phyloP scores from a whole-genome alignment of 805 yeast genomes.

The Teunomyces aglyptinius region DNA sequence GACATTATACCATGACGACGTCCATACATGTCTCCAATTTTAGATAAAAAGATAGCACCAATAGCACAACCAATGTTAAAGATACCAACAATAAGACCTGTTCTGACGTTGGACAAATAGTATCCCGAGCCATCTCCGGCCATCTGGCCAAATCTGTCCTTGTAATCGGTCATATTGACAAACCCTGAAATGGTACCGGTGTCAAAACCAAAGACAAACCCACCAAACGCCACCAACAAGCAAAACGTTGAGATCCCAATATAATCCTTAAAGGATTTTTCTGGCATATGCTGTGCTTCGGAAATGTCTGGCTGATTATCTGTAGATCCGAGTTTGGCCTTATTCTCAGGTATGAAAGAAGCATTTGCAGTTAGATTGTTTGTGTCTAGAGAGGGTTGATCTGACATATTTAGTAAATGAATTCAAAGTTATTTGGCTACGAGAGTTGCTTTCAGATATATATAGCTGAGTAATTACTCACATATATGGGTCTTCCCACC shows the following conservation, averaged over 20 bases:
- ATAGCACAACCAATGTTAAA: conserved; percentile 72
- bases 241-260: conserved; percentile 41
- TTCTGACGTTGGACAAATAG: conserved; percentile 44
- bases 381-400: not conserved
- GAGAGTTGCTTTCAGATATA: too few species aligned
- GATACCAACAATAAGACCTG: conserved; percentile 52
- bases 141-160: conserved; percentile 46
- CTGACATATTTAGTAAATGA: not conserved
- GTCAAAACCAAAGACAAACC: conserved; percentile 76
- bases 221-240: conserved; percentile 68
- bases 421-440: too few species aligned
- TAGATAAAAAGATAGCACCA: conserved; percentile 63
- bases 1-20: conserved; percentile 56
- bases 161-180: conserved; percentile 60
- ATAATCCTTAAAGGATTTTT: conserved; percentile 34
- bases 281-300: conserved; percentile 19
- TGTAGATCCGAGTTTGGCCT: not conserved
- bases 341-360: not conserved
- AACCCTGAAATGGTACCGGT: conserved; percentile 77
- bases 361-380: not conserved
- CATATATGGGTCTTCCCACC: too few species aligned
- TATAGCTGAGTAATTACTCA: too few species aligned
- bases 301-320: not conserved
- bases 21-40: conserved; percentile 57
- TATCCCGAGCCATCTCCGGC: conserved; percentile 36